Percentiles rank a stretch among this genome's conserved stretches.
Conservation (phyloP, 208 protist species). For the Trichomonas gallinae region DNA sequence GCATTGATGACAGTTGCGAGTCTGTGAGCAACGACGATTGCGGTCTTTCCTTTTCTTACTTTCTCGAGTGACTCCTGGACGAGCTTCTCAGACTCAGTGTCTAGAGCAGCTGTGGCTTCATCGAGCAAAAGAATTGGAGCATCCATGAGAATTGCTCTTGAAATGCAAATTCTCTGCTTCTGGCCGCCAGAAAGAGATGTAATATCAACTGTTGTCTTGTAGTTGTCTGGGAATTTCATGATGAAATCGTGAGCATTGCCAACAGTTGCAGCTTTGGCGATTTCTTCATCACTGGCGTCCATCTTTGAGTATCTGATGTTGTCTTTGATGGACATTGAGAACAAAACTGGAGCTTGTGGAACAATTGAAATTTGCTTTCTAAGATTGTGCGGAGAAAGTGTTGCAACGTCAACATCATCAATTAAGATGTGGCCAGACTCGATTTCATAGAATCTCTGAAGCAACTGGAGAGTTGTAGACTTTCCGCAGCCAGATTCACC, state of each 20-base stretch:
- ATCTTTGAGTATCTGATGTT: slow-evolving; percentile 44
- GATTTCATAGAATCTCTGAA: slow-evolving; percentile 20
- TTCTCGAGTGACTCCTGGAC: neutral
- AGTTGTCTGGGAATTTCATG: slow-evolving; percentile 24
- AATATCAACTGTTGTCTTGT: slow-evolving; percentile 22
- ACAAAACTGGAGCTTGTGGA: slow-evolving; percentile 44
- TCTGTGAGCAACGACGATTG: too few species aligned
- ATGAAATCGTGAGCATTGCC: slow-evolving; percentile 51
- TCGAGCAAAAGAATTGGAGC: neutral
- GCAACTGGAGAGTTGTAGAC: neutral
- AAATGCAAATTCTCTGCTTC: too few species aligned
- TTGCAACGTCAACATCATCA: neutral
- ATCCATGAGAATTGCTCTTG: neutral
- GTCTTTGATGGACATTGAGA: slow-evolving; percentile 38
- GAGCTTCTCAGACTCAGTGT: neutral
- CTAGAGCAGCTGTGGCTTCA: slow-evolving; percentile 2
- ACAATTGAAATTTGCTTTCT: slow-evolving; percentile 34
- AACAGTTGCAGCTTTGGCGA: slow-evolving; percentile 36
- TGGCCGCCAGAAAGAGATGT: neutral
- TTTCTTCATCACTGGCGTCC: slow-evolving; percentile 20
- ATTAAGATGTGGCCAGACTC: neutral
- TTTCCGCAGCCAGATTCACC: slow-evolving; percentile 12
- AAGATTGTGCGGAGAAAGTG: neutral
- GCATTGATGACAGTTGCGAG: neutral
- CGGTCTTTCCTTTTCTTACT: neutral